Percentiles rank a stretch among this genome's conserved stretches.
These are phyloP conservation scores for Sarcocystis neurona DNA, from an alignment of 169 alveolate genomes.

Conservation along the genomic window DNA sequence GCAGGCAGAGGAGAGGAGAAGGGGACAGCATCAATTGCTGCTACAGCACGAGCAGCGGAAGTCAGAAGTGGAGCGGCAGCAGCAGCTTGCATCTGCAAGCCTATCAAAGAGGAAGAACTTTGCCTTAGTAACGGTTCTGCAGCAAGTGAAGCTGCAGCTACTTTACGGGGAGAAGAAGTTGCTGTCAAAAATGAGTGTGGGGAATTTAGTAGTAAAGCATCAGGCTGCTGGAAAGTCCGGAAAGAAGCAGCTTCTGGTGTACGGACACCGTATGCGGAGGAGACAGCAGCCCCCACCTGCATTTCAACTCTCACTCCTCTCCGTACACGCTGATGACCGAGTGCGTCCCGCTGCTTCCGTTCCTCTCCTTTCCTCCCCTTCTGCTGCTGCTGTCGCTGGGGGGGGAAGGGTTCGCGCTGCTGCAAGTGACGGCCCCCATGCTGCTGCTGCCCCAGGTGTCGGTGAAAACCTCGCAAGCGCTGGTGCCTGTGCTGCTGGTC, in stretches of 20 bases:
- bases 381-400: not conserved
- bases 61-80: not conserved
- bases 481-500: too few species aligned
- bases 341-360: not conserved
- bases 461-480: too few species aligned
- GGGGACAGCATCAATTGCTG: not conserved
- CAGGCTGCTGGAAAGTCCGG: not conserved
- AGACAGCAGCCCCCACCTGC: too few species aligned
- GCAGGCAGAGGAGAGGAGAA: not conserved
- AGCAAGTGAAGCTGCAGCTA: not conserved
- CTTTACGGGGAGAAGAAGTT: not conserved
- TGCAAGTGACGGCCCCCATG: not conserved
- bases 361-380: not conserved
- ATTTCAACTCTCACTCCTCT: too few species aligned
- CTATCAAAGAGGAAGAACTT: too few species aligned
- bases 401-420: not conserved
- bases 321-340: not conserved
- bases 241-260: constrained; percentile 10
- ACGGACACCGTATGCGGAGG: too few species aligned
- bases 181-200: not conserved
- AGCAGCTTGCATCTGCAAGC: too few species aligned
- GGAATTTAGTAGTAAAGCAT: not conserved
- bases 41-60: not conserved
- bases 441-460: too few species aligned
- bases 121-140: too few species aligned